Percentiles rank a stretch among this genome's conserved stretches.
Evolutionary conservation across 306 rosid genomes (phyloP).

Genomic region (Prunus dulcis): DNA sequence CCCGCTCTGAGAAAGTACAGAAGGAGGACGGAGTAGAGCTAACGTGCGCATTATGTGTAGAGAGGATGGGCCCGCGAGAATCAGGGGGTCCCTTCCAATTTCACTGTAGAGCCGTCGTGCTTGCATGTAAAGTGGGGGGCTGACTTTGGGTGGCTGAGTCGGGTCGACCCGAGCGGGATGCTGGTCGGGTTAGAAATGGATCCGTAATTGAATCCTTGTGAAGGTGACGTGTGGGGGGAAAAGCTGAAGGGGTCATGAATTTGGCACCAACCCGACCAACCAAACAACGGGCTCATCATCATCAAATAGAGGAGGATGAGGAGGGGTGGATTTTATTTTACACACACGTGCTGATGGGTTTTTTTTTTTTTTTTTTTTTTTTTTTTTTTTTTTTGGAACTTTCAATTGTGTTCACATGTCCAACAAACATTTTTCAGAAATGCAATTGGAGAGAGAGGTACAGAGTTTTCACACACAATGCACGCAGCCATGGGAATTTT

Average conservation of each 20-base stretch:
- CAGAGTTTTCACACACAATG: background rate
- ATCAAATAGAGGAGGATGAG: background rate
- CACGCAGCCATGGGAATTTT: too few species aligned
- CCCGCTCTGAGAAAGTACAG: slow-evolving; percentile 9
- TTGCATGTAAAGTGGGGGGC: slow-evolving; percentile 1
- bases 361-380: too few species aligned
- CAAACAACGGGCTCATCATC: background rate
- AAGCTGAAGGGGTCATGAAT: background rate
- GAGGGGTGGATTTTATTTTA: background rate
- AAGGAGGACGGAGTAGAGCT: background rate
- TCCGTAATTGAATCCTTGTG: background rate
- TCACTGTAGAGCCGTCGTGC: slow-evolving; percentile 18
- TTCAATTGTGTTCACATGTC: slow-evolving; percentile 4
- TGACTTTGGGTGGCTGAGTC: background rate
- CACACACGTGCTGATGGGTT: background rate
- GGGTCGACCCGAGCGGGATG: background rate
- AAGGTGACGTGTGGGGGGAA: background rate
- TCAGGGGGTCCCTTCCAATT: slow-evolving; percentile 17
- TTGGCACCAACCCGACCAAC: background rate
- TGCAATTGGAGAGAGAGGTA: background rate
- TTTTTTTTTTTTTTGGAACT: background rate
- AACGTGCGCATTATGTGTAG: slow-evolving; percentile 18
- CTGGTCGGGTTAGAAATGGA: background rate
- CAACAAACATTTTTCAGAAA: background rate
- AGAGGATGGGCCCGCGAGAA: slow-evolving; percentile 22